Base-by-base conservation (phyloP, 495 filamentous ascomycete species). In the Xeromyces bisporus region DNA sequence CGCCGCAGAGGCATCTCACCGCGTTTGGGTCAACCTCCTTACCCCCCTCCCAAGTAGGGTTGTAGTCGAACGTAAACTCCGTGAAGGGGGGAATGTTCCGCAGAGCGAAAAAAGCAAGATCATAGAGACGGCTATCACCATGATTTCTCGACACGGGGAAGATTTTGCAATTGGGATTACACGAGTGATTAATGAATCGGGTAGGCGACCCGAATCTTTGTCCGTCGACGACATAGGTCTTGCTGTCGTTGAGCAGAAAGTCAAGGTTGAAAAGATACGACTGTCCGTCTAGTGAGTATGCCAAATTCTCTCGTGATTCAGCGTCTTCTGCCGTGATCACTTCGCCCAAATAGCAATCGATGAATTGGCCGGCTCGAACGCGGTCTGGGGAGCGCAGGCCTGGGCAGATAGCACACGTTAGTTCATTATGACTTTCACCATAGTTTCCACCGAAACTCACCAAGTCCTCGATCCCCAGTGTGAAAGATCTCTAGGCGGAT, bases 11-110 rank as follows among this genome's bases (percentile, higher is more conserved):
- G 51, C 80, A 87, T 28, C 51, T 56, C 1, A 73, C 66, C 43
- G 64, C 61, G 32, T 69, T 60, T 0, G 66, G 53, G 4, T 69
- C 62, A 10, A 64, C 58, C 8, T 58, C 51, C 3, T 63, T 55
- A 3, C n/a, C n/a, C n/a, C 65, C 66, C 27, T 73, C 70, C 28
- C 73, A 67, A 18, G 55, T 53, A 6, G 58, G 56, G 23, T 71
- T 67, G 39, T 94, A 94, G 42, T 92, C 82, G 33, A 94, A 93
- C 0, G 80, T 91, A 7, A 94, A 42, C 45, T 94, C 86, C 3
- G 72, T 74, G 2, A 60, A 63, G 2, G 70, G 62, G 0, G 62
- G 54, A 16, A 97, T 83, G 18, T 80, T 70, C 7, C 64, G 47
- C 5, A 72, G 54, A 0, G 87, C 80, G 39, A 97, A 97, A 37